Evolutionary conservation across 1,284 basidiomycete species (phyloP).

Genomic region (Meira nashicola): DNA sequence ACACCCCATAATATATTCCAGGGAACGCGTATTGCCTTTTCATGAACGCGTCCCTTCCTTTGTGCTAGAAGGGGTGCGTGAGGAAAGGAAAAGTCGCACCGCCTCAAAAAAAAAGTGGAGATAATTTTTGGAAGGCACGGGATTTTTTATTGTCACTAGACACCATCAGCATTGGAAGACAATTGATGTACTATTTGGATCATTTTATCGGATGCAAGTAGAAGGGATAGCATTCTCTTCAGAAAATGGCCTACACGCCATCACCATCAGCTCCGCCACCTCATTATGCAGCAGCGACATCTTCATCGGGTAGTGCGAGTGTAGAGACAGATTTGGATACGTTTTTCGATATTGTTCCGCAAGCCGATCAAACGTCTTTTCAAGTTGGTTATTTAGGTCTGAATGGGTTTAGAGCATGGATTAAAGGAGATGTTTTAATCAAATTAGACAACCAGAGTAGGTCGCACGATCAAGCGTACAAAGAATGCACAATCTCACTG

Average conservation of each 20-base stretch:
- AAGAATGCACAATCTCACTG: conserved; percentile 12
- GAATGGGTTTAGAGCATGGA: conserved; percentile 34
- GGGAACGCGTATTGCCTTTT: too few species aligned
- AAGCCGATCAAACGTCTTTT: conserved; percentile 44
- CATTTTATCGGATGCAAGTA: too few species aligned
- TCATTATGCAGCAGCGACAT: conserved; percentile 3
- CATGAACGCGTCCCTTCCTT: too few species aligned
- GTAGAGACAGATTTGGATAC: not conserved
- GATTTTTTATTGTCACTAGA: too few species aligned
- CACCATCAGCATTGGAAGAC: too few species aligned
- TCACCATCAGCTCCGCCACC: conserved; percentile 5
- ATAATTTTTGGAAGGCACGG: too few species aligned
- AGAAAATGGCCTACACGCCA: not conserved
- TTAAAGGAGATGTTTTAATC: conserved; percentile 49
- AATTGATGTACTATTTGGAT: too few species aligned
- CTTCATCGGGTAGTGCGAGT: not conserved
- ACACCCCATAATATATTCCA: too few species aligned
- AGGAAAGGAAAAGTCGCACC: too few species aligned
- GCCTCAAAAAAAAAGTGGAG: too few species aligned
- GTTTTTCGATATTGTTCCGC: conserved; percentile 49
- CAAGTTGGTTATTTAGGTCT: conserved; percentile 49
- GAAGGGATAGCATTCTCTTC: too few species aligned
- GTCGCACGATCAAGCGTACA: not conserved
- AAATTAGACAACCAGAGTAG: conserved; percentile 36
- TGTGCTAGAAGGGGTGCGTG: too few species aligned